Evolutionary conservation across 2,329 filamentous ascomycete genomes (phyloP).

Genomic region (Apiospora sp.): DNA sequence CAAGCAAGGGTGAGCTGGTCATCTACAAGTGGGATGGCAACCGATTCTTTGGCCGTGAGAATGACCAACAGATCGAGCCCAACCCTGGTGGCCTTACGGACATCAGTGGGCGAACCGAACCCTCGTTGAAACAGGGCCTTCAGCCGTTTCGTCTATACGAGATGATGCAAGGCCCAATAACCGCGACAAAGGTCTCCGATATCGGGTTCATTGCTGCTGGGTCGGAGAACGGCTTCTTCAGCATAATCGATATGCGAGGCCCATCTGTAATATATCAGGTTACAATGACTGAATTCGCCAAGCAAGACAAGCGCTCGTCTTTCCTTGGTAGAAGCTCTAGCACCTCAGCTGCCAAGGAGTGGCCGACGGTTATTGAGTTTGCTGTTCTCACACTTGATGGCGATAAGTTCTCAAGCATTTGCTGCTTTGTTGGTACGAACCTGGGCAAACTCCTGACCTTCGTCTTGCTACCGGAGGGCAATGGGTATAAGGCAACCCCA

Average conservation of each 20-base stretch:
- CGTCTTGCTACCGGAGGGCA: constrained; percentile 81
- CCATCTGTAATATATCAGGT: constrained; percentile 83
- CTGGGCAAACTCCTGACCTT: constrained; percentile 86
- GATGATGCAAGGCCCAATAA: constrained; percentile 83
- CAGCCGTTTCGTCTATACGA: constrained; percentile 83
- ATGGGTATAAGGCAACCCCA: constrained; percentile 75
- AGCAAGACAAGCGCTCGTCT: constrained; percentile 77
- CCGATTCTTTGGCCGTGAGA: constrained; percentile 71
- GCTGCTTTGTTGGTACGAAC: constrained; percentile 90
- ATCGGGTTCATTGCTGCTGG: constrained; percentile 91
- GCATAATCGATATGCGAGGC: constrained; percentile 86
- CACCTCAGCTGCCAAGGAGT: constrained; percentile 66
- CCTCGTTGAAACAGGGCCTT: constrained; percentile 77
- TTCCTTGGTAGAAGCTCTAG: constrained; percentile 68
- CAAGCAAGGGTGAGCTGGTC: constrained; percentile 82
- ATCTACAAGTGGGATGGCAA: constrained; percentile 92
- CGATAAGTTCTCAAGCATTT: constrained; percentile 95
- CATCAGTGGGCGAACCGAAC: constrained; percentile 76
- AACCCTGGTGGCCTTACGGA: constrained; percentile 77
- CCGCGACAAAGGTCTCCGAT: constrained; percentile 83
- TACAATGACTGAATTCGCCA: constrained; percentile 76
- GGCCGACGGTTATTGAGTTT: constrained; percentile 85
- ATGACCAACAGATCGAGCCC: constrained; percentile 59
- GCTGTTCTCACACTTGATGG: constrained; percentile 91
- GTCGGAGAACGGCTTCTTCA: constrained; percentile 82